A percentile compares a stretch with the other conserved stretches of the same genome.
phyloP scores from a whole-genome alignment of 352 stramenopile species.

The Paralagenidium karlingii region DNA sequence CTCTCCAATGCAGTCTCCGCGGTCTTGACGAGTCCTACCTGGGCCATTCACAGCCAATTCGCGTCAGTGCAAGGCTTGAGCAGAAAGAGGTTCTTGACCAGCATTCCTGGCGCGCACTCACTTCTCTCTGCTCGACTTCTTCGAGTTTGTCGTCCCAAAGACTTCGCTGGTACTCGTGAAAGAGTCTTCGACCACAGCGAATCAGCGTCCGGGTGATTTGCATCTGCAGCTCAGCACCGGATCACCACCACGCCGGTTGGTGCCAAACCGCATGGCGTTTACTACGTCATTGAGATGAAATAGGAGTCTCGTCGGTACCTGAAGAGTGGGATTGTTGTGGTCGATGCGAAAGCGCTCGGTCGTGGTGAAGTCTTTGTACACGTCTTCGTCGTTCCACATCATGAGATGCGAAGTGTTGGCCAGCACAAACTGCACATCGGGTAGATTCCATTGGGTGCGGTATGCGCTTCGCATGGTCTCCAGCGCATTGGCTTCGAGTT shows the following conservation, averaged over 20 bases:
- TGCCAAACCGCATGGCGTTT: not conserved
- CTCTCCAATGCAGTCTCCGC: slow-evolving; percentile 35
- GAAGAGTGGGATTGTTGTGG: slow-evolving; percentile 42
- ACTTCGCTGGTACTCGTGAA: slow-evolving; percentile 66
- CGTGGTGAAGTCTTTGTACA: slow-evolving; percentile 55
- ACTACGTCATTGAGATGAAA: not conserved
- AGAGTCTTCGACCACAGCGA: slow-evolving; percentile 40
- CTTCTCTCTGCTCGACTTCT: slow-evolving; percentile 19
- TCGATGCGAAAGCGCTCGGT: slow-evolving; percentile 35
- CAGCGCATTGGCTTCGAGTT: slow-evolving; percentile 29
- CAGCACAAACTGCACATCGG: slow-evolving; percentile 33
- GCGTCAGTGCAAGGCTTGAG: no score
- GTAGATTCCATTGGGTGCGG: slow-evolving; percentile 50
- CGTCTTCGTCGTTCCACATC: slow-evolving; percentile 65
- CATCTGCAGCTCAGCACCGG: slow-evolving; percentile 46
- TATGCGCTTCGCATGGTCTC: slow-evolving; percentile 52
- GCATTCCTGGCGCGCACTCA: slow-evolving; percentile 1
- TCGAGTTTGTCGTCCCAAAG: slow-evolving; percentile 64
- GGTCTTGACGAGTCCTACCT: slow-evolving; percentile 11
- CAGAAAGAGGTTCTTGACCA: no score
- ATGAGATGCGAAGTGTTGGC: slow-evolving; percentile 64
- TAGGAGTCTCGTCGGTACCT: no score
- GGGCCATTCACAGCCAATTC: slow-evolving; percentile 2
- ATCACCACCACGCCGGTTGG: no score
- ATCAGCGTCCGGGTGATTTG: slow-evolving; percentile 58